Conservation (phyloP, 2,329 filamentous ascomycete species). For the Colletotrichum lindemuthianum region DNA sequence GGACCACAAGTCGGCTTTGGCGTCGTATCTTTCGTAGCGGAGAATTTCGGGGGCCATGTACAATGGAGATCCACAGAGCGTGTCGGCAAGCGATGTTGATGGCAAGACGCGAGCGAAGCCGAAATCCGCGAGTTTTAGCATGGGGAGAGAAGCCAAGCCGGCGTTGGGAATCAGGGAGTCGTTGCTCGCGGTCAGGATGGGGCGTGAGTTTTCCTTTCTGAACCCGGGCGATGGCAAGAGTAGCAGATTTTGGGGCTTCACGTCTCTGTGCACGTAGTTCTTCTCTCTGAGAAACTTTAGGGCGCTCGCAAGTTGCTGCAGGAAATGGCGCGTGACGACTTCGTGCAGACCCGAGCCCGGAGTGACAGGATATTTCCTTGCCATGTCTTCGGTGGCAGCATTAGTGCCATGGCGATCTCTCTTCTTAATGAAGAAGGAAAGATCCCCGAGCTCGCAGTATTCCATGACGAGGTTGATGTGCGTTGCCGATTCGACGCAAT, state of each 20-base stretch:
- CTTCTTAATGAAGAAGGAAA: conserved; percentile 97
- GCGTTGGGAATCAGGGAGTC: conserved; percentile 83
- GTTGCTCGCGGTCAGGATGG: conserved; percentile 80
- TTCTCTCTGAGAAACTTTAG: conserved; percentile 86
- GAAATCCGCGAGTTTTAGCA: conserved; percentile 98
- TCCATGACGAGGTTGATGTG: conserved; percentile 99
- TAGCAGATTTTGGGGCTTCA: conserved; percentile 96
- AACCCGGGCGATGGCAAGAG: conserved; percentile 85
- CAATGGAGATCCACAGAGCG: conserved; percentile 92
- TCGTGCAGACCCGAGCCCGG: conserved; percentile 89
- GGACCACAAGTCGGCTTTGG: conserved; percentile 97
- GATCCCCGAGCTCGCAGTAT: conserved; percentile 93
- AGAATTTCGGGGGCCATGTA: conserved; percentile 99
- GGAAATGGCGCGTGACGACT: conserved; percentile 94
- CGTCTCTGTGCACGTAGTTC: conserved; percentile 94
- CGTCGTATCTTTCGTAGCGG: conserved; percentile 96
- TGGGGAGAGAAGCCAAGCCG: conserved; percentile 85
- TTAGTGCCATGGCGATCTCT: conserved; percentile 82
- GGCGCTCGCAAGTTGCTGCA: conserved; percentile 93
- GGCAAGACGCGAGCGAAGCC: conserved; percentile 96
- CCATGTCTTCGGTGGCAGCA: conserved; percentile 87
- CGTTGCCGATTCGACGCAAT: conserved; percentile 86
- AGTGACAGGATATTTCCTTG: conserved; percentile 89
- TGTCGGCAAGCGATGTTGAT: conserved; percentile 91
- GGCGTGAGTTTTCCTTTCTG: conserved; percentile 68